These are phyloP conservation scores for Nasturtium officinale DNA, from an alignment of 345 rosid species.

Conservation along the genomic window DNA sequence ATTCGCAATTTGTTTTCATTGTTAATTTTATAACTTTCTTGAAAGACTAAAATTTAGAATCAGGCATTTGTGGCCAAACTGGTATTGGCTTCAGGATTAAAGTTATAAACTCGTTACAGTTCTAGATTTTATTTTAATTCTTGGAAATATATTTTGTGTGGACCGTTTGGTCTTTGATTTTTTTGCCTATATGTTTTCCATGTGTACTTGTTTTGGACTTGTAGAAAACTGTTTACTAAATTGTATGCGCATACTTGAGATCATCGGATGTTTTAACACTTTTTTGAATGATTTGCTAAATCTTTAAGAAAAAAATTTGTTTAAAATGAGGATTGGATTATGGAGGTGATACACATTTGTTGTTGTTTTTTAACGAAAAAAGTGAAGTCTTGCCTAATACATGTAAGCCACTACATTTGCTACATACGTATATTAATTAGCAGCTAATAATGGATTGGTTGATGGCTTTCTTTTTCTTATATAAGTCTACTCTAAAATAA, in stretches of 20 bases:
- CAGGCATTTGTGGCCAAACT: background rate
- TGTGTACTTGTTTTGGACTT: background rate
- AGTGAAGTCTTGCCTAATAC: conserved; percentile 6
- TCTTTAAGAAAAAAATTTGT: background rate
- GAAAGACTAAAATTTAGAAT: conserved; percentile 10
- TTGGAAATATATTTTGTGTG: background rate
- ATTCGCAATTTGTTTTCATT: conserved; percentile 7
- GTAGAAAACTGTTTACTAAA: background rate
- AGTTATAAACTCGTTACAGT: background rate
- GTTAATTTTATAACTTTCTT: background rate
- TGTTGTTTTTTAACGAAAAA: background rate
- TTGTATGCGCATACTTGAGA: background rate
- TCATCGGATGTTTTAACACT: background rate
- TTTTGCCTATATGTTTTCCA: background rate
- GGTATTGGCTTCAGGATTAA: background rate
- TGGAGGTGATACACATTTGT: background rate
- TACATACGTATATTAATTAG: background rate
- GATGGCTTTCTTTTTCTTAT: background rate
- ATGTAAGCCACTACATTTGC: conserved; percentile 2
- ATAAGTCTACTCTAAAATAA: background rate
- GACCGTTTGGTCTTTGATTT: background rate
- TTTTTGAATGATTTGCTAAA: background rate
- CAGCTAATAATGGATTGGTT: background rate
- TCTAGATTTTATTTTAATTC: background rate
- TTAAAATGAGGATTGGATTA: background rate